These are phyloP conservation scores for Neocucurbitaria cava DNA, from an alignment of 2,329 filamentous ascomycete species.

Conservation along the genomic window DNA sequence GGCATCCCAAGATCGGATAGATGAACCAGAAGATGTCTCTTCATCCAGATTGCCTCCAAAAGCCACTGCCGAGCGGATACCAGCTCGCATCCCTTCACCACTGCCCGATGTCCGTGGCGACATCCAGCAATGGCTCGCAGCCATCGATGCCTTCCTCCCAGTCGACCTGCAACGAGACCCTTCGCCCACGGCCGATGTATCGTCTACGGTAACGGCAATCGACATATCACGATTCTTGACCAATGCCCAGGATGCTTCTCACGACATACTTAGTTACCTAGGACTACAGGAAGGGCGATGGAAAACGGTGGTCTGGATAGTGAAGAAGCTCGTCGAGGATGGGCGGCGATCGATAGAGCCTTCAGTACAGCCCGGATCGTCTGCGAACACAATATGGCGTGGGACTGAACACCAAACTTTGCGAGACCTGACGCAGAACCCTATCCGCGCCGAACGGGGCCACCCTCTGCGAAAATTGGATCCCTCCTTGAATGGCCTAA, in stretches of 20 bases:
- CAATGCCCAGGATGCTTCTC: slow-evolving; percentile 33
- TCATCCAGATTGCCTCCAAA: slow-evolving; percentile 15
- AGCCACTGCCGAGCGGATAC: slow-evolving; percentile 5
- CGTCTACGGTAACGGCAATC: slow-evolving; percentile 27
- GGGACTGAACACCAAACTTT: slow-evolving; percentile 21
- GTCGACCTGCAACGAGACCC: slow-evolving; percentile 33
- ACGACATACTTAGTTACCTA: slow-evolving; percentile 52
- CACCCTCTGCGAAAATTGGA: slow-evolving; percentile 20
- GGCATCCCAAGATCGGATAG: neutral
- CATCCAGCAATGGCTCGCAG: slow-evolving; percentile 42
- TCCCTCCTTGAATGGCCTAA: slow-evolving; percentile 32
- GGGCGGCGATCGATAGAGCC: slow-evolving; percentile 19
- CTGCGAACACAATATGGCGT: slow-evolving; percentile 25
- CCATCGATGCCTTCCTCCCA: slow-evolving; percentile 49
- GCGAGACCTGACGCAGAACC: slow-evolving; percentile 30
- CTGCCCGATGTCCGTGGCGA: slow-evolving; percentile 26
- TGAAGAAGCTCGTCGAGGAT: slow-evolving; percentile 51
- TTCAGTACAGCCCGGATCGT: slow-evolving; percentile 20
- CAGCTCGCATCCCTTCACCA: slow-evolving; percentile 31
- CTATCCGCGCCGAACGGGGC: slow-evolving; percentile 26
- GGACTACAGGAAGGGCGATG: slow-evolving; percentile 51
- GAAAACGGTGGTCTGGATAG: slow-evolving; percentile 55
- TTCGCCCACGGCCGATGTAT: slow-evolving; percentile 10
- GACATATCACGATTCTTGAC: slow-evolving; percentile 37
- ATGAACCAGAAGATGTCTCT: neutral